Conservation (phyloP, 306 rosid genomes). For the Purshia tridentata region DNA sequence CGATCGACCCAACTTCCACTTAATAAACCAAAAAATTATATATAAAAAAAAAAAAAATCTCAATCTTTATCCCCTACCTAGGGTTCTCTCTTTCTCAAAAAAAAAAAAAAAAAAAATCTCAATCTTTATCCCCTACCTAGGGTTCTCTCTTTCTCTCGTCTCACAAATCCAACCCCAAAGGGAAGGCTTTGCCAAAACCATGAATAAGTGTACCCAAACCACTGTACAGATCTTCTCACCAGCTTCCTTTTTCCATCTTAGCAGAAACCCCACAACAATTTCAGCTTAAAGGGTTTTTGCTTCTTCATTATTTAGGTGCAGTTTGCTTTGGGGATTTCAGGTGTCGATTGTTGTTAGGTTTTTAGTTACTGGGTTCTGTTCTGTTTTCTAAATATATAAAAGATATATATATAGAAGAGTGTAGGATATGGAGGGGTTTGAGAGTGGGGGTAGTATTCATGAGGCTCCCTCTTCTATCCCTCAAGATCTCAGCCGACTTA, state of each 20-base stretch:
- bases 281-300: constrained; percentile 34
- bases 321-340: constrained; percentile 18
- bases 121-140: constrained; percentile 53
- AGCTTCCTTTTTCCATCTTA: constrained; percentile 19
- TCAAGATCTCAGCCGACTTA: constrained; percentile 52
- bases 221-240: constrained; percentile 44
- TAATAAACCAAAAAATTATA: constrained; percentile 3
- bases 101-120: constrained; percentile 18
- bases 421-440: constrained; percentile 67
- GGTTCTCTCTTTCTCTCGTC: constrained; percentile 45
- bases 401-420: constrained; percentile 10
- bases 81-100: no score
- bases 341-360: constrained; percentile 10
- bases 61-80: constrained; percentile 49
- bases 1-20: constrained; percentile 14
- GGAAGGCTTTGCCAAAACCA: constrained; percentile 16
- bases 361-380: constrained; percentile 23
- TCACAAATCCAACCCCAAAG: constrained; percentile 39
- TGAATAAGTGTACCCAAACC: constrained; percentile 30
- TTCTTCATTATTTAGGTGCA: not conserved
- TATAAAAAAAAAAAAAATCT: constrained; percentile 13
- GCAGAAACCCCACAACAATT: constrained; percentile 36
- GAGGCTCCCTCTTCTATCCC: constrained; percentile 44
- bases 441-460: constrained; percentile 59
- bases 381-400: constrained; percentile 13